Conservation (phyloP, 306 rosid species). For the Phaseolus lunatus region DNA sequence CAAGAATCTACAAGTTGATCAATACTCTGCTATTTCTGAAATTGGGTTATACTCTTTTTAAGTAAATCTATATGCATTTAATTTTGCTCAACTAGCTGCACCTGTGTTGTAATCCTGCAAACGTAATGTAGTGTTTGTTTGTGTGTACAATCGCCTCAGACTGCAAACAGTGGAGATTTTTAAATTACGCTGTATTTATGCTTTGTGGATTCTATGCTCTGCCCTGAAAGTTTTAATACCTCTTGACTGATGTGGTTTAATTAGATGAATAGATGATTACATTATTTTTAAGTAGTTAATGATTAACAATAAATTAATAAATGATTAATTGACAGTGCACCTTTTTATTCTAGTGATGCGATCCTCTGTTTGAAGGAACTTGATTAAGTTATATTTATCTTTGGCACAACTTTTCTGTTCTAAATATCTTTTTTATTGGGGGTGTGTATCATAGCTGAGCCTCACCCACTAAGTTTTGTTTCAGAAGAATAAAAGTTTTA, state of each 20-base stretch:
- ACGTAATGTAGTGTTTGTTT: neutral
- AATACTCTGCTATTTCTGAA: neutral
- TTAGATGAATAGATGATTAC: neutral
- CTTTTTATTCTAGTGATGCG: neutral
- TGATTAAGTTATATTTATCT: neutral
- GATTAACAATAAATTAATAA: neutral
- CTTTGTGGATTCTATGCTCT: neutral
- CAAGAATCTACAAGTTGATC: constrained; percentile 12
- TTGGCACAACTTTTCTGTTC: neutral
- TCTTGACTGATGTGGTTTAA: neutral
- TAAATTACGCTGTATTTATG: neutral
- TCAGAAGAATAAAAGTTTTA: constrained; percentile 16
- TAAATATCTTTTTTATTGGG: neutral
- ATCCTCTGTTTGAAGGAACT: neutral
- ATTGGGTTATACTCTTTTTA: neutral
- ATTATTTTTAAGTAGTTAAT: neutral
- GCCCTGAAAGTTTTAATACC: neutral
- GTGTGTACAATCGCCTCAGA: neutral
- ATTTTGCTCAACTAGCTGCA: neutral
- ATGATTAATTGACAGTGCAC: neutral
- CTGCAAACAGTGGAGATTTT: neutral
- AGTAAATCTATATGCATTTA: neutral
- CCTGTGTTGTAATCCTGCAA: neutral
- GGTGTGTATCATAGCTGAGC: constrained; percentile 45
- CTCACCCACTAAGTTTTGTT: constrained; percentile 57